Percentiles rank a stretch among this genome's conserved stretches.
phyloP scores from a whole-genome alignment of 306 rosid species.

The Mimosa pudica region DNA sequence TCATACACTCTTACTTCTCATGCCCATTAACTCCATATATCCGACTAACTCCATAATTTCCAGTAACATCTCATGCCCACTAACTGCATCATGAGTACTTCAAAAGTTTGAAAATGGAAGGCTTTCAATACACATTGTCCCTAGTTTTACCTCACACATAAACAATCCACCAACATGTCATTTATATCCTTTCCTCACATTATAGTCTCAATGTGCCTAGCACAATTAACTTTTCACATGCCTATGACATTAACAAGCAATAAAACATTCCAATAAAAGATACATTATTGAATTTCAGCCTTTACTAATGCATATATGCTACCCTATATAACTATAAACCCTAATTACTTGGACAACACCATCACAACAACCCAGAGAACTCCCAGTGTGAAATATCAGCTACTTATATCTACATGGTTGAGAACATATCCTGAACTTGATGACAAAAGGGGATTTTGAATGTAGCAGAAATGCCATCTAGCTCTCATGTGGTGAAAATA shows the following conservation, averaged over 20 bases:
- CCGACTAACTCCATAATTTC: too few species aligned
- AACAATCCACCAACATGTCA: not conserved
- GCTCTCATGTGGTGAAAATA: conserved; percentile 77
- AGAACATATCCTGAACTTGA: conserved; percentile 50
- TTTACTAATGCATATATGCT: not conserved
- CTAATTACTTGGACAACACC: too few species aligned
- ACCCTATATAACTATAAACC: not conserved
- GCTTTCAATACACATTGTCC: too few species aligned
- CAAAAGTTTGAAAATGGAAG: too few species aligned
- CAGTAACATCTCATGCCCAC: too few species aligned
- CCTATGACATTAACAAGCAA: not conserved
- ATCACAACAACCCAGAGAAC: too few species aligned
- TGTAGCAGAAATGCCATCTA: conserved; percentile 55
- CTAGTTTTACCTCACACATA: too few species aligned
- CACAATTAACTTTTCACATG: not conserved
- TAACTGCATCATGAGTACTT: too few species aligned
- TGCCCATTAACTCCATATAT: too few species aligned
- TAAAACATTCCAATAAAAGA: too few species aligned
- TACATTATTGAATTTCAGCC: not conserved
- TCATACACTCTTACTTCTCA: too few species aligned
- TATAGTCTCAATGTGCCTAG: not conserved
- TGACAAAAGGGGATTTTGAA: conserved; percentile 40
- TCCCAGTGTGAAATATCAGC: not conserved
- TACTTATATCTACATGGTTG: conserved; percentile 52
- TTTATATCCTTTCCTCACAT: not conserved